Percentiles rank a stretch among this genome's conserved stretches.
Evolutionary conservation across 2,329 filamentous ascomycete species (phyloP).

Genomic region (Aureobasidium sp.): DNA sequence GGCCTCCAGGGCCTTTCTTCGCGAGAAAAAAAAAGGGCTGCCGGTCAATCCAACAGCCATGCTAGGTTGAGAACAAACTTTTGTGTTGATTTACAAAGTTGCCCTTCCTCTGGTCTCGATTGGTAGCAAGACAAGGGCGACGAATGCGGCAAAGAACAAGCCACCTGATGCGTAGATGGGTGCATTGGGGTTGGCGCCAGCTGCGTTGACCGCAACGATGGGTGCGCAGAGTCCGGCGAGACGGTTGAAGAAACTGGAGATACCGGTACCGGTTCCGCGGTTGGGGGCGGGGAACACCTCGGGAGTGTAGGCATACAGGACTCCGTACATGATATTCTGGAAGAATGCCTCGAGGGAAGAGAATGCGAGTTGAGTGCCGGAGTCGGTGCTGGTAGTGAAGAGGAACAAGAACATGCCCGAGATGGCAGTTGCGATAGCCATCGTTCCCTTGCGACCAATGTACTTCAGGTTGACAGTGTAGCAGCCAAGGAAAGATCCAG

Average conservation of each 20-base stretch:
- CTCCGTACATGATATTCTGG: slow-evolving; percentile 68
- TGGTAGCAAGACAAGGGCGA: slow-evolving; percentile 35
- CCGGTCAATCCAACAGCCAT: not conserved
- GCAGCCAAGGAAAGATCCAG: slow-evolving; percentile 66
- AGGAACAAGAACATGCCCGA: slow-evolving; percentile 62
- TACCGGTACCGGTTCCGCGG: slow-evolving; percentile 62
- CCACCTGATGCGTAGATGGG: slow-evolving; percentile 38
- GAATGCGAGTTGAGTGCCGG: slow-evolving; percentile 54
- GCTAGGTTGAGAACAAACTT: not conserved
- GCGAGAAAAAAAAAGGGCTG: not conserved
- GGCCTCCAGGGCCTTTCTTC: not conserved
- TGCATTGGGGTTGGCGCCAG: slow-evolving; percentile 30
- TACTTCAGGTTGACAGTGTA: slow-evolving; percentile 63
- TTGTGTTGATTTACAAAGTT: slow-evolving; percentile 26
- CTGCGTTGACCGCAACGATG: slow-evolving; percentile 49
- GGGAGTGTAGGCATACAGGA: slow-evolving; percentile 68
- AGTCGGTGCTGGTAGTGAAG: slow-evolving; percentile 51
- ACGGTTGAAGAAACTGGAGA: slow-evolving; percentile 63
- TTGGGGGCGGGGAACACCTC: slow-evolving; percentile 68
- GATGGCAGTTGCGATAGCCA: slow-evolving; percentile 58
- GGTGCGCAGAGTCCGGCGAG: slow-evolving; percentile 60
- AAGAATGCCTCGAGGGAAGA: slow-evolving; percentile 62
- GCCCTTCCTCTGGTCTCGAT: slow-evolving; percentile 38
- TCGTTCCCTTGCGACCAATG: slow-evolving; percentile 63
- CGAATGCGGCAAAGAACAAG: slow-evolving; percentile 35